Conservation (phyloP, 139 green algal genomes). For the Chlamydomonas sp. region DNA sequence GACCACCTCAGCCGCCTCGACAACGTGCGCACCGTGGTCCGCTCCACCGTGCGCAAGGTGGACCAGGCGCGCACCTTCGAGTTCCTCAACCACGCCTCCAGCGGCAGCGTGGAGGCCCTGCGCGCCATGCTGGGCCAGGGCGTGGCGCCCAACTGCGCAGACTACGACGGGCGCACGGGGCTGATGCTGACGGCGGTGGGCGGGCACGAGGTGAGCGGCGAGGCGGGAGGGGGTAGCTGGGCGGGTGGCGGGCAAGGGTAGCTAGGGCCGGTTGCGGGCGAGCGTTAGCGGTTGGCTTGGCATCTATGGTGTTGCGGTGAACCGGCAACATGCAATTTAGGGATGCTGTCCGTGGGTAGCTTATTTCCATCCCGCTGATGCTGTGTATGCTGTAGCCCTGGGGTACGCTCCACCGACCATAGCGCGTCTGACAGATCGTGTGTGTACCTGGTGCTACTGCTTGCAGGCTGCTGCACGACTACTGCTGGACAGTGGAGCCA, state of each 20-base stretch:
- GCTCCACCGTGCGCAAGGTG: slow-evolving; percentile 22
- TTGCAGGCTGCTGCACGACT: slow-evolving; percentile 43
- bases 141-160: slow-evolving; percentile 35
- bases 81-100: slow-evolving; percentile 40
- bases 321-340: no score
- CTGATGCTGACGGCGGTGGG: slow-evolving; percentile 66
- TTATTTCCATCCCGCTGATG: no score
- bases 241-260: no score
- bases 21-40: slow-evolving; percentile 4
- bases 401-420: no score
- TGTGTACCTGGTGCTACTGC: background rate
- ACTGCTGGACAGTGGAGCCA: slow-evolving; percentile 59
- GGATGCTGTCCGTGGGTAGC: no score
- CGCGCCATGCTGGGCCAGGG: slow-evolving; percentile 68
- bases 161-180: slow-evolving; percentile 58
- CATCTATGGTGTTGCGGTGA: no score
- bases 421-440: background rate
- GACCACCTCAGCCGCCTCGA: slow-evolving; percentile 11
- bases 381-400: no score
- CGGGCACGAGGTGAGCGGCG: slow-evolving; percentile 51
- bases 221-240: no score
- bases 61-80: slow-evolving; percentile 39
- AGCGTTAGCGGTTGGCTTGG: no score
- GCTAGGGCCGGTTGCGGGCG: no score
- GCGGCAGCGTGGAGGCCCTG: slow-evolving; percentile 45